Percentiles rank a stretch among this genome's conserved stretches.
Conservation (phyloP, 176 grass and related monocot species). For the Miscanthus lutarioriparius region DNA sequence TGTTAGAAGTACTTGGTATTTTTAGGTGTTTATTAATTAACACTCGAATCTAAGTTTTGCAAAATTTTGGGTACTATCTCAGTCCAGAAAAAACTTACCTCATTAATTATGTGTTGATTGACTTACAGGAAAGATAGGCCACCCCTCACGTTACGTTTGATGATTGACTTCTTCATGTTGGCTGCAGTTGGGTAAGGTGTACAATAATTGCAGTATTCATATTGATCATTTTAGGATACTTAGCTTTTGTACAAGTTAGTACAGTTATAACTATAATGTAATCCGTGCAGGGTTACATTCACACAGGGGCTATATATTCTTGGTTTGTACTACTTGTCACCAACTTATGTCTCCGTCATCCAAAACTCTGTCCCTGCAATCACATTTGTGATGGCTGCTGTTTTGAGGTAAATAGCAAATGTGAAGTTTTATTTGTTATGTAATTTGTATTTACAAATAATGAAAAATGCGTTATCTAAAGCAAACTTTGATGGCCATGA, state of each 20-base stretch:
- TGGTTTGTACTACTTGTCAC: slow-evolving; percentile 56
- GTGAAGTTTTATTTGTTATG: background rate
- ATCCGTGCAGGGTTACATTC: slow-evolving; percentile 45
- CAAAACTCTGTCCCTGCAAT: slow-evolving; percentile 59
- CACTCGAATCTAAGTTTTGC: background rate
- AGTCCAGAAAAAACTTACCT: background rate
- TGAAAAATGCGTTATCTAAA: background rate
- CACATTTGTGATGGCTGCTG: slow-evolving; percentile 58
- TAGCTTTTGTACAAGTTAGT: background rate
- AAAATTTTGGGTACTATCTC: background rate
- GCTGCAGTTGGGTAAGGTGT: slow-evolving; percentile 55
- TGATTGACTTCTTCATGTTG: slow-evolving; percentile 57
- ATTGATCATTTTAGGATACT: background rate
- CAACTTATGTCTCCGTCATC: slow-evolving; percentile 68
- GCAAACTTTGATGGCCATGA: background rate
- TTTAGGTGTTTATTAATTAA: background rate
- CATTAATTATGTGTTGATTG: too few species aligned
- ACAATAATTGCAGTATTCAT: background rate
- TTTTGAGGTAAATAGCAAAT: slow-evolving; percentile 36
- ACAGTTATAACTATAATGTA: background rate
- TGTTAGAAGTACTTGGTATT: background rate
- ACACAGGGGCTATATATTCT: slow-evolving; percentile 62
- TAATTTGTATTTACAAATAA: background rate
- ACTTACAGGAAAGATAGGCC: slow-evolving; percentile 50
- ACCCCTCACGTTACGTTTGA: slow-evolving; percentile 56